Percentiles rank a stretch among this genome's conserved stretches.
Evolutionary conservation across 2,329 filamentous ascomycete genomes (phyloP).

Genomic region (Aspergillus eucalypticola): DNA sequence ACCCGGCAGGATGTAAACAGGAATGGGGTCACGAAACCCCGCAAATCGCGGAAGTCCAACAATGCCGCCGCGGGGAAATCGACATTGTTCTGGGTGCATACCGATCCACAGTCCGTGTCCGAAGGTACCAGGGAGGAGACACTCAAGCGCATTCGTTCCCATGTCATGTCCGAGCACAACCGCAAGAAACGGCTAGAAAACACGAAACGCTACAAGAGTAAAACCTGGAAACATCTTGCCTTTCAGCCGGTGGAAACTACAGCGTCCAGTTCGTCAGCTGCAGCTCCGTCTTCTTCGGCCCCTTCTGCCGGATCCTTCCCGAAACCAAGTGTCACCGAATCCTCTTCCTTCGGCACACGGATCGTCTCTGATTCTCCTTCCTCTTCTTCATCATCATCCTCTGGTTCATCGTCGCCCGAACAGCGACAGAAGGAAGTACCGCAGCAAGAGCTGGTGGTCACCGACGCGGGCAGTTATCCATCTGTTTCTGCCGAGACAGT

Average conservation of each 20-base stretch:
- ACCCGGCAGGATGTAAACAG: slow-evolving; percentile 18
- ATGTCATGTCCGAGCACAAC: slow-evolving; percentile 47
- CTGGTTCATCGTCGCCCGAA: slow-evolving; percentile 15
- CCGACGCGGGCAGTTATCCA: slow-evolving; percentile 5
- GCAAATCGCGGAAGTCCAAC: slow-evolving; percentile 36
- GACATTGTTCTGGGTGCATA: slow-evolving; percentile 45
- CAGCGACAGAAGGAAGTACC: slow-evolving; percentile 17
- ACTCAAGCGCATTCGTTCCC: slow-evolving; percentile 44
- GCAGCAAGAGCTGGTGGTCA: slow-evolving; percentile 13
- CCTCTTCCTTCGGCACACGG: slow-evolving; percentile 8
- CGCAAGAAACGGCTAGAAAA: slow-evolving; percentile 44
- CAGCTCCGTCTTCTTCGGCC: slow-evolving; percentile 5
- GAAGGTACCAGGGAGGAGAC: slow-evolving; percentile 41
- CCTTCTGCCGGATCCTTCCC: slow-evolving; percentile 3
- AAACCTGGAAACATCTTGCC: slow-evolving; percentile 40
- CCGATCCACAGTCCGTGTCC: slow-evolving; percentile 39
- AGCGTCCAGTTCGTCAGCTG: slow-evolving; percentile 17
- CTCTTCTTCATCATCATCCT: not conserved
- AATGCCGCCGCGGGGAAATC: slow-evolving; percentile 32
- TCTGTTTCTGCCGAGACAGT: slow-evolving; percentile 10
- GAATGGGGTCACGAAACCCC: slow-evolving; percentile 32
- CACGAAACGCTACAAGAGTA: slow-evolving; percentile 41
- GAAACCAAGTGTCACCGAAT: slow-evolving; percentile 1
- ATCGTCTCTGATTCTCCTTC: not conserved
- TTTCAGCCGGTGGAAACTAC: slow-evolving; percentile 35